phyloP scores from a whole-genome alignment of 441 rosid genomes.

The Biscutella laevigata region DNA sequence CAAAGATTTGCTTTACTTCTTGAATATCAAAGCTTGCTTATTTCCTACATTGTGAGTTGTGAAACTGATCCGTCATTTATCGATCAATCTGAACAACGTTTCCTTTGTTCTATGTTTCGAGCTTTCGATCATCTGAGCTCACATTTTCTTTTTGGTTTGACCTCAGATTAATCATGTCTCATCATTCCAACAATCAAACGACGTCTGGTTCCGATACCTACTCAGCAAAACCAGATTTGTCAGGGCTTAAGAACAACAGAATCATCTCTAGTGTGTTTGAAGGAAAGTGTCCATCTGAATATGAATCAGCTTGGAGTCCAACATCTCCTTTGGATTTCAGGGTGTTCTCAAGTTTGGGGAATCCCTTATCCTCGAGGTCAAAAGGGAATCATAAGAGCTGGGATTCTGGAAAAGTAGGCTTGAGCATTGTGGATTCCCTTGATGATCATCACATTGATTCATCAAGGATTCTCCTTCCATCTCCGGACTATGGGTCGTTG shows the following conservation, averaged over 20 bases:
- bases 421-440: conserved; percentile 68
- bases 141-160: conserved; percentile 11
- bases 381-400: conserved; percentile 48
- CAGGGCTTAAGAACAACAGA: conserved; percentile 29
- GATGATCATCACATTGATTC: conserved; percentile 31
- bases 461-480: conserved; percentile 27
- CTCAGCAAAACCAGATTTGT: conserved; percentile 22
- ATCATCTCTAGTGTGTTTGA: conserved; percentile 48
- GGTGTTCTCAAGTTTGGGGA: conserved; percentile 46
- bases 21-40: conserved; percentile 4
- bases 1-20: conserved; percentile 14
- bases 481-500: conserved; percentile 42
- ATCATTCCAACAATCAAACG: conserved; percentile 41
- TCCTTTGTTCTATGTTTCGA: not conserved
- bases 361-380: conserved; percentile 39
- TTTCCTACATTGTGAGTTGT: not conserved
- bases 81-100: not conserved
- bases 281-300: conserved; percentile 56
- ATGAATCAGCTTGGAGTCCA: conserved; percentile 72
- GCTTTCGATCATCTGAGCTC: conserved; percentile 3
- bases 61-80: not conserved
- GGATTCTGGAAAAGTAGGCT: conserved; percentile 70
- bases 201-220: conserved; percentile 35
- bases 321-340: conserved; percentile 77
- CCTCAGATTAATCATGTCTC: conserved; percentile 53